Evolutionary conservation across 2,329 filamentous ascomycete genomes (phyloP), one percentile per base, ranked within the genome.

Genomic region (Biscogniauxia mediterranea): DNA sequence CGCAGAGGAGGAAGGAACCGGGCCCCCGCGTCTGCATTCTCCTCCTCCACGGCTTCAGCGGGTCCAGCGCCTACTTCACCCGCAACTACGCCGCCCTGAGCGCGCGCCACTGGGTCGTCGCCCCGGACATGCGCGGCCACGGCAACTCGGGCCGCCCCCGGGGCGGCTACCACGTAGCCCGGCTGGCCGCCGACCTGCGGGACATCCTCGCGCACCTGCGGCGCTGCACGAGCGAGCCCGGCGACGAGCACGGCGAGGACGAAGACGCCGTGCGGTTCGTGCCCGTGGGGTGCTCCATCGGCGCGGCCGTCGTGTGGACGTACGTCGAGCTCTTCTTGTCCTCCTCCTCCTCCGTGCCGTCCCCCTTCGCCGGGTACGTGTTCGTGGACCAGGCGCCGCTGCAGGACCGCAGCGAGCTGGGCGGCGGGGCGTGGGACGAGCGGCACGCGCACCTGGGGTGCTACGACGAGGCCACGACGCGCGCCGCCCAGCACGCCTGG

Each of bases 401-500:
- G 56, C 77, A 79, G 66, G 76, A 79, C 57, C 73, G 74, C 17
- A 72, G 72, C 9, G 15, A 52, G 1, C 71, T 73, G n/a, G n/a
- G n/a, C 55, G 71, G 65, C 56, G 62, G 56, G 7, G 28, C 28
- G 8, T 78, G 77, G 76, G 75, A 74, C 58, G 66, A 59, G 42
- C 61, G 62, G 50, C 63, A 57, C 19, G 70, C 75, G 26, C 75
- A 78, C 61, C 63, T 60, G 3, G 75, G 74, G 5, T 78, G 76
- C 65, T 79, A 73, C 56, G 73, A 79, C 55, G 77, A 78, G 68
- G 59, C 59, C 20, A 76, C 69, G n/a, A 71, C 73, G 76, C 65
- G 67, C 5, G 71, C 60, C 0, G 76, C 60, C 64, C 83, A 85
- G 81, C 79, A 82, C 0, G 77, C 80, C 52, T 83, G 81, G 57